These are phyloP conservation scores for Penicillium sp. DNA, from an alignment of 2,329 filamentous ascomycete genomes.

Conservation along the genomic window DNA sequence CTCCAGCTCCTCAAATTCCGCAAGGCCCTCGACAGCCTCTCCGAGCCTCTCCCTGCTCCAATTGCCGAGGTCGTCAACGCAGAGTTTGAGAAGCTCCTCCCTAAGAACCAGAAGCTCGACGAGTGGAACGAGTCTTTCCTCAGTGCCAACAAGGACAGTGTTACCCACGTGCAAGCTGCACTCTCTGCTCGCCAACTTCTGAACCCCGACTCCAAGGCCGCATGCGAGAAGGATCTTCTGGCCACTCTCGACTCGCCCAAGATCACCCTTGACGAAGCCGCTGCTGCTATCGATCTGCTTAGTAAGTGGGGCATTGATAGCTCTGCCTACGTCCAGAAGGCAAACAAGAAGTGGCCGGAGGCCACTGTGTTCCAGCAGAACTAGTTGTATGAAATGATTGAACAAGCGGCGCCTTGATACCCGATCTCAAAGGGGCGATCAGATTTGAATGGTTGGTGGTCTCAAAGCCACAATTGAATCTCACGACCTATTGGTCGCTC, in stretches of 20 bases:
- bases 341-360: slow-evolving; percentile 44
- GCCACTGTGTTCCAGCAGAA: slow-evolving; percentile 40
- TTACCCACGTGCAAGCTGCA: slow-evolving; percentile 64
- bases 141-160: slow-evolving; percentile 62
- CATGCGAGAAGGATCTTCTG: slow-evolving; percentile 65
- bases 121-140: slow-evolving; percentile 69
- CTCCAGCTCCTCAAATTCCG: slow-evolving; percentile 73
- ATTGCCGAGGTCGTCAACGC: slow-evolving; percentile 69
- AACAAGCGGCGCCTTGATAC: not conserved
- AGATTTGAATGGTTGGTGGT: not conserved
- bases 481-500: not conserved
- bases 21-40: slow-evolving; percentile 59
- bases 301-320: slow-evolving; percentile 56
- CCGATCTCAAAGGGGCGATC: not conserved
- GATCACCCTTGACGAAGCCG: slow-evolving; percentile 59
- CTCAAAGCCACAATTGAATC: not conserved
- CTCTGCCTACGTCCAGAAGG: slow-evolving; percentile 51
- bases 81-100: slow-evolving; percentile 64
- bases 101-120: slow-evolving; percentile 58
- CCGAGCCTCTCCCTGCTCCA: slow-evolving; percentile 64
- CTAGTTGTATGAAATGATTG: slow-evolving; percentile 13
- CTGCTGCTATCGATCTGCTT: slow-evolving; percentile 56
- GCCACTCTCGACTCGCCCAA: slow-evolving; percentile 56
- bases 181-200: slow-evolving; percentile 63
- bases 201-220: slow-evolving; percentile 56